Conservation (phyloP, 169 alveolate species). For the Plasmodium cynomolgi region DNA sequence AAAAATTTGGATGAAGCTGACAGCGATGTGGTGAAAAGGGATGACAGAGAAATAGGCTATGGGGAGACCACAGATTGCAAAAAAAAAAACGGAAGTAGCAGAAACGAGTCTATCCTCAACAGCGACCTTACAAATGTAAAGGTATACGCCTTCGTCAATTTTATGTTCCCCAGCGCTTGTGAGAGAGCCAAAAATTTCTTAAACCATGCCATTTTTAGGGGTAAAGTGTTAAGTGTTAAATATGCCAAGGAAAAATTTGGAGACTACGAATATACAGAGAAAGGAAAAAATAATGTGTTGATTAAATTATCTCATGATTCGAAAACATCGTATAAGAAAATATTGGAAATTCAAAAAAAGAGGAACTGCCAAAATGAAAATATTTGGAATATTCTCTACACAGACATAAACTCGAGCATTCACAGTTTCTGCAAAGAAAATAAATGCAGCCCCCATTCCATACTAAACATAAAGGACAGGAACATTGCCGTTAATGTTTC, state of each 20-base stretch:
- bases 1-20: background rate
- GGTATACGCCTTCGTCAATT: conserved; percentile 62
- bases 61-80: conserved; percentile 1
- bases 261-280: conserved; percentile 7
- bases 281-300: conserved; percentile 73
- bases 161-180: conserved; percentile 71
- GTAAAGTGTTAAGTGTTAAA: conserved; percentile 79
- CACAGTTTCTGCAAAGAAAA: conserved; percentile 89
- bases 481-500: conserved; percentile 93
- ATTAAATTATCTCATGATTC: conserved; percentile 82
- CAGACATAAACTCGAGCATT: conserved; percentile 94
- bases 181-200: conserved; percentile 31
- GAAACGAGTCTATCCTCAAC: background rate
- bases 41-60: conserved; percentile 46
- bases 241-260: conserved; percentile 78
- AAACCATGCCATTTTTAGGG: conserved; percentile 79
- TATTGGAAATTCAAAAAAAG: conserved; percentile 85
- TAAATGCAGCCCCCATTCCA: conserved; percentile 86
- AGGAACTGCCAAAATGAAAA: conserved; percentile 88
- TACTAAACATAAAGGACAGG: conserved; percentile 86
- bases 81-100: background rate
- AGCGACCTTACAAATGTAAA: conserved; percentile 66
- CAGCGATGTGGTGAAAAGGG: background rate
- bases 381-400: conserved; percentile 96
- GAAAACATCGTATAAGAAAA: conserved; percentile 85